Percentiles rank a stretch among this genome's conserved stretches.
phyloP scores from a whole-genome alignment of 1,284 basidiomycete genomes.

The Cutaneotrichosporon sp. region DNA sequence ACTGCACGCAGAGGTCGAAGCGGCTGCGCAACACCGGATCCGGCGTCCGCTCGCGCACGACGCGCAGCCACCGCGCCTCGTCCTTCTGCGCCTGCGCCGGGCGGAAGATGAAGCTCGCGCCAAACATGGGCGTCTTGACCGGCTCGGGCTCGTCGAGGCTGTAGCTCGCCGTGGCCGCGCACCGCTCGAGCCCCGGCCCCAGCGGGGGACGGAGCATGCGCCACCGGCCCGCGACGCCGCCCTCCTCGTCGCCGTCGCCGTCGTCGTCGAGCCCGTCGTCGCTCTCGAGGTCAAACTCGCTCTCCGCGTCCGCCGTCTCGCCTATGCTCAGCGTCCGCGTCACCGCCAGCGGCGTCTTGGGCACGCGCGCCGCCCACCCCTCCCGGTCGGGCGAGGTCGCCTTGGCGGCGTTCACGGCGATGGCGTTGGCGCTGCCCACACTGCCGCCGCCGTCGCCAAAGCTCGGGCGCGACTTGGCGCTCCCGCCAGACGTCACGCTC shows the following conservation, averaged over 20 bases:
- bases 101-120: conserved; percentile 41
- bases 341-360: conserved; percentile 13
- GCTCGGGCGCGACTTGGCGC: conserved; percentile 9
- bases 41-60: conserved; percentile 41
- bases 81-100: conserved; percentile 49
- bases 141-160: conserved; percentile 35
- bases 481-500: conserved; percentile 10
- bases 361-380: conserved; percentile 14
- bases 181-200: background rate
- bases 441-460: conserved; percentile 6
- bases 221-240: background rate
- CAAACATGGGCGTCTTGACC: conserved; percentile 35
- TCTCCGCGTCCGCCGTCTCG: conserved; percentile 27
- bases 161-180: conserved; percentile 20
- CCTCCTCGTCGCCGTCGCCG: conserved; percentile 21
- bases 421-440: background rate
- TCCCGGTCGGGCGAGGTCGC: background rate
- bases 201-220: background rate
- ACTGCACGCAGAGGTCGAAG: conserved; percentile 52
- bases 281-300: conserved; percentile 44
- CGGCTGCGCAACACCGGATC: conserved; percentile 42
- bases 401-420: background rate
- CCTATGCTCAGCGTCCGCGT: conserved; percentile 12
- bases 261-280: conserved; percentile 36
- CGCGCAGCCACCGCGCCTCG: conserved; percentile 48